These are phyloP conservation scores for Yamadazyma dushanensis DNA, from an alignment of 1,139 yeast genomes.

Conservation along the genomic window DNA sequence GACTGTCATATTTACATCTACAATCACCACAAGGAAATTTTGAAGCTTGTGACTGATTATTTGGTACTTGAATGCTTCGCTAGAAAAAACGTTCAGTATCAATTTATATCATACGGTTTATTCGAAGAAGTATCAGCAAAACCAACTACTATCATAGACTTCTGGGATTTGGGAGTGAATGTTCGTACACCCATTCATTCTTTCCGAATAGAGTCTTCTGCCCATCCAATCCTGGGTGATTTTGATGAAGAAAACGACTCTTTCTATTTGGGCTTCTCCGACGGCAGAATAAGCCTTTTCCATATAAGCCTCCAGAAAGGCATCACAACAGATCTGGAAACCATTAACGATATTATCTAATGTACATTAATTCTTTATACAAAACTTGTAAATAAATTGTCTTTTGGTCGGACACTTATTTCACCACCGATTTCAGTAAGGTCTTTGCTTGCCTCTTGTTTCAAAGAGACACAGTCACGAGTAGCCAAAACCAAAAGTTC, in stretches of 20 bases:
- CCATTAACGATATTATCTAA: constrained; percentile 16
- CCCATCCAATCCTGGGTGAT: constrained; percentile 11
- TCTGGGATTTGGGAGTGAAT: constrained; percentile 53
- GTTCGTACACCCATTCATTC: constrained; percentile 37
- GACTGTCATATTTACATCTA: constrained; percentile 13
- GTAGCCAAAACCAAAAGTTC: constrained; percentile 84
- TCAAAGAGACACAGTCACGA: constrained; percentile 62
- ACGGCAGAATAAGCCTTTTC: constrained; percentile 21
- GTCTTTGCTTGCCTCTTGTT: constrained; percentile 43
- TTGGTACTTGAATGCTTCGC: constrained; percentile 43
- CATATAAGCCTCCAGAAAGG: background rate
- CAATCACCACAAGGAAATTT: constrained; percentile 9
- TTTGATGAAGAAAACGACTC: constrained; percentile 25
- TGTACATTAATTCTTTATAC: constrained; percentile 20
- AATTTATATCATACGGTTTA: constrained; percentile 52
- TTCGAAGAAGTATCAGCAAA: constrained; percentile 17
- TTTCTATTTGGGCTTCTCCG: constrained; percentile 26
- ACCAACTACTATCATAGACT: constrained; percentile 38
- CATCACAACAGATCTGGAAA: constrained; percentile 11
- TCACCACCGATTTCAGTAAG: constrained; percentile 53
- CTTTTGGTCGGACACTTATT: constrained; percentile 54
- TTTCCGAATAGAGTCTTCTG: constrained; percentile 3
- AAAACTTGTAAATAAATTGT: constrained; percentile 46
- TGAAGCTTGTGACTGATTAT: constrained; percentile 33
- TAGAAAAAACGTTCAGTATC: constrained; percentile 40